A percentile compares a stretch with the other conserved stretches of the same genome.
Conservation (phyloP, 306 rosid species). For the Vachellia collinsii region DNA sequence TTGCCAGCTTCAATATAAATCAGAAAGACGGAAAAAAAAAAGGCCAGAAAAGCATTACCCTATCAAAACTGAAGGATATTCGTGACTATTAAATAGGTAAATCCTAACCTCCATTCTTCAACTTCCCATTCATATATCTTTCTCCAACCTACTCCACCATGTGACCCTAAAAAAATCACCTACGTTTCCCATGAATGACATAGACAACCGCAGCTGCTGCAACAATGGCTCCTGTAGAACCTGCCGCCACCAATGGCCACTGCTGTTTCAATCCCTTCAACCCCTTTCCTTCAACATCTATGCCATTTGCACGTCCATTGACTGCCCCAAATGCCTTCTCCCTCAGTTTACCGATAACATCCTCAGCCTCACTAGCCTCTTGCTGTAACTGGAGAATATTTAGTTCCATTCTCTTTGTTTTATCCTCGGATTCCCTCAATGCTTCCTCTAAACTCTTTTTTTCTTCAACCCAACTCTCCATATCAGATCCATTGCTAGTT, state of each 20-base stretch:
- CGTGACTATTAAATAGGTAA: conserved; percentile 33
- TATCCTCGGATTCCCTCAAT: conserved; percentile 57
- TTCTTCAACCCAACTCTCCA: conserved; percentile 53
- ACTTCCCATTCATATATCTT: conserved; percentile 24
- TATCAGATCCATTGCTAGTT: conserved; percentile 38
- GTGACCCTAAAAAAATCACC: conserved; percentile 43
- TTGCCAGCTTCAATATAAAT: conserved; percentile 13
- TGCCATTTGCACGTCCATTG: conserved; percentile 52
- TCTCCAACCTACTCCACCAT: conserved; percentile 18
- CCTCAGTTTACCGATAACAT: conserved; percentile 48
- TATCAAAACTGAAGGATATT: conserved; percentile 72
- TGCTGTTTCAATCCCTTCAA: conserved; percentile 48
- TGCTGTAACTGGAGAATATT: conserved; percentile 54
- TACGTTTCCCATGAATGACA: conserved; percentile 54
- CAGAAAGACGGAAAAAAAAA: conserved; percentile 50
- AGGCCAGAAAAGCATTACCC: conserved; percentile 49
- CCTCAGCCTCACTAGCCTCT: conserved; percentile 63
- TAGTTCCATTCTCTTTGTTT: conserved; percentile 45
- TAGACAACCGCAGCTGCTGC: conserved; percentile 50
- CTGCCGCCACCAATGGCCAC: conserved; percentile 73
- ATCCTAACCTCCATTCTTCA: conserved; percentile 58
- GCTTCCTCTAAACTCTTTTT: conserved; percentile 50
- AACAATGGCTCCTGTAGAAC: conserved; percentile 69
- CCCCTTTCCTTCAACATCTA: conserved; percentile 46
- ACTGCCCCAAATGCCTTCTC: conserved; percentile 52